Conservation (phyloP, 495 filamentous ascomycete genomes). For the Lichina pygmaea region DNA sequence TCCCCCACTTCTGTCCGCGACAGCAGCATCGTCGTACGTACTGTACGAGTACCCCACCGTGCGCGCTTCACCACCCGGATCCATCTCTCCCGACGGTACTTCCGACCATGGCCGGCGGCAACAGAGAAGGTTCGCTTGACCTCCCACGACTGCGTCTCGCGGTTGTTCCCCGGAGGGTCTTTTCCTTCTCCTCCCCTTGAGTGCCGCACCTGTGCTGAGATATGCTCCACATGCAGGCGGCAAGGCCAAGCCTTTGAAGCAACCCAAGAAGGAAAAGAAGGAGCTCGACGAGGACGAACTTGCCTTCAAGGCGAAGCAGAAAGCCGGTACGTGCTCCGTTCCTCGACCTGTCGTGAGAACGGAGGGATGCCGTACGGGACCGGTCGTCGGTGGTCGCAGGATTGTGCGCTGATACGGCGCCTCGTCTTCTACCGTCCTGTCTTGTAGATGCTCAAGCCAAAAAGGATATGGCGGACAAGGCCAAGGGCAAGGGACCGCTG, state of each 20-base stretch:
- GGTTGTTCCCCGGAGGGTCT: neutral
- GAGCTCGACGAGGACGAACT: constrained; percentile 53
- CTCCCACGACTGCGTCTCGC: neutral
- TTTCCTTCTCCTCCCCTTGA: neutral
- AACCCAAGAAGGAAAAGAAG: constrained; percentile 49
- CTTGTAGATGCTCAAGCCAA: constrained; percentile 45
- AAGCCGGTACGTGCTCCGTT: constrained; percentile 25
- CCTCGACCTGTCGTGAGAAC: constrained; percentile 1
- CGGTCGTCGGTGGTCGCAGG: too few relatives aligned
- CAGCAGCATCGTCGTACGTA: neutral
- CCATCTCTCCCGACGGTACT: too few relatives aligned
- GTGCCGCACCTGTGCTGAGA: neutral
- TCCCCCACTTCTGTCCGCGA: too few relatives aligned
- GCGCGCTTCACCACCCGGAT: too few relatives aligned
- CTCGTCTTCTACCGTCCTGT: neutral
- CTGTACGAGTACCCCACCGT: too few relatives aligned
- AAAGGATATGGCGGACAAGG: constrained; percentile 42
- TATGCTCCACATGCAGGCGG: constrained; percentile 24
- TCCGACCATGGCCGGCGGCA: neutral
- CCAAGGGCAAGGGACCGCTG: constrained; percentile 29
- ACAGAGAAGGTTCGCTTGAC: neutral
- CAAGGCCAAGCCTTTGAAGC: constrained; percentile 67
- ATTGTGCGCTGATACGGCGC: neutral
- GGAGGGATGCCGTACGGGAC: neutral
- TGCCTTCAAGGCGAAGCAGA: constrained; percentile 49